Evolutionary conservation across 2,329 filamentous ascomycete genomes (phyloP).

Genomic region (Verticillium klebahnii): DNA sequence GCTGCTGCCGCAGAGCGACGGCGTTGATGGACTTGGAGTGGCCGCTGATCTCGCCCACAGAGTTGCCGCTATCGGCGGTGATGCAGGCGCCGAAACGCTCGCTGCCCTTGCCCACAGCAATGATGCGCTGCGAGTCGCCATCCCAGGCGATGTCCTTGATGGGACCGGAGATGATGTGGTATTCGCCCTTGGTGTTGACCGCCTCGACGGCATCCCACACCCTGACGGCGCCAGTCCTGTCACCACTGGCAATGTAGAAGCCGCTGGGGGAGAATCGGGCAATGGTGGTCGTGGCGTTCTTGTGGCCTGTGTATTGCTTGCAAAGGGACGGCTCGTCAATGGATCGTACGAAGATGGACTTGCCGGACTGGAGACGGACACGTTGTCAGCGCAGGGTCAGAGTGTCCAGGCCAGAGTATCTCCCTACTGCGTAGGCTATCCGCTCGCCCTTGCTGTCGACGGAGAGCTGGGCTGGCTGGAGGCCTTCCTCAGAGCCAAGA

Average conservation of each 20-base stretch:
- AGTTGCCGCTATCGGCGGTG: constrained; percentile 93
- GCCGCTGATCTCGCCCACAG: constrained; percentile 87
- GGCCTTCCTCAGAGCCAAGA: constrained; percentile 52
- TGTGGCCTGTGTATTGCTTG: constrained; percentile 87
- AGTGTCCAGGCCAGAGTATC: background rate
- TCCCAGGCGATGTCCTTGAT: constrained; percentile 98
- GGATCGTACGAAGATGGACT: constrained; percentile 92
- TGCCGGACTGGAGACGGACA: constrained; percentile 63
- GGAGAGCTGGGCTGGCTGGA: constrained; percentile 80
- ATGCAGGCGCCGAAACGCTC: constrained; percentile 93
- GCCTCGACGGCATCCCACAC: constrained; percentile 93
- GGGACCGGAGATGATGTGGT: constrained; percentile 86
- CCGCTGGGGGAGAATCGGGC: constrained; percentile 92
- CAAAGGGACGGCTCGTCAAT: constrained; percentile 83
- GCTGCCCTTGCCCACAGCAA: constrained; percentile 91
- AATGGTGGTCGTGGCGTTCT: constrained; percentile 77
- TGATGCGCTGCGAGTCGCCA: constrained; percentile 91
- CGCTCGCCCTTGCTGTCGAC: constrained; percentile 85
- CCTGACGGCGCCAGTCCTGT: constrained; percentile 76
- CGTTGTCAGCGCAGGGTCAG: background rate
- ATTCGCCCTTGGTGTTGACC: constrained; percentile 84
- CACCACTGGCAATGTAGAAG: constrained; percentile 91
- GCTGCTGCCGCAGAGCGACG: constrained; percentile 82
- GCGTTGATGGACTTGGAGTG: constrained; percentile 89
- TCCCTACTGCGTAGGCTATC: constrained; percentile 81